Conservation (phyloP, 2,329 filamentous ascomycete species). For the Aspergillus texensis region DNA sequence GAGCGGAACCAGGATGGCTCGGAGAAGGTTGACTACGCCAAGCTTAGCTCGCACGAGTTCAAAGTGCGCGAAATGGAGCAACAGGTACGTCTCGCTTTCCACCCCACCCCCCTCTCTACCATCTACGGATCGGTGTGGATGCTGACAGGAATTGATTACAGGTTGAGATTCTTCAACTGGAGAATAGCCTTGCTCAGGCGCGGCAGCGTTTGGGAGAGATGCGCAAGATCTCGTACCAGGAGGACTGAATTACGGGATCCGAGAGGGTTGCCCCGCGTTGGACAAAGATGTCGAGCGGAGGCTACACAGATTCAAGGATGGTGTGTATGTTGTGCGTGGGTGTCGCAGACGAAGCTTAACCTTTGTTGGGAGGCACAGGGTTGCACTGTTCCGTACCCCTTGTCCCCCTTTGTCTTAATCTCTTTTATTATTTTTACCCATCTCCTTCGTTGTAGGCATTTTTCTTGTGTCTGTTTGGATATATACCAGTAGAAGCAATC, state of each 20-base stretch:
- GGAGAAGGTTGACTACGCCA: constrained; percentile 82
- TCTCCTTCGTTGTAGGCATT: neutral
- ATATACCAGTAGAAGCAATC: neutral
- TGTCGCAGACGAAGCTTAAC: neutral
- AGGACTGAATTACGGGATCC: constrained; percentile 55
- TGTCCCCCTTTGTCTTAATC: neutral
- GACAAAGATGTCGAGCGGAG: neutral
- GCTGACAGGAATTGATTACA: constrained; percentile 41
- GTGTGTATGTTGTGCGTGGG: neutral
- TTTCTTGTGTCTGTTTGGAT: neutral
- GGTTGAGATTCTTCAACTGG: constrained; percentile 96
- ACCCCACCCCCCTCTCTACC: constrained; percentile 3
- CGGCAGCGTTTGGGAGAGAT: constrained; percentile 89
- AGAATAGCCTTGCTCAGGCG: constrained; percentile 80
- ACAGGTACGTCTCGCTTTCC: constrained; percentile 67
- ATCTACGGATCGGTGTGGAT: no score
- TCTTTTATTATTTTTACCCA: neutral
- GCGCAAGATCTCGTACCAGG: constrained; percentile 94
- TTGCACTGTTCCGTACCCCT: neutral
- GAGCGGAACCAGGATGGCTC: constrained; percentile 77
- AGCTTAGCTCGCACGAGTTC: constrained; percentile 91
- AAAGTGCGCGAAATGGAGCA: constrained; percentile 99
- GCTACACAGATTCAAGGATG: no score
- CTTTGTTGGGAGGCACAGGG: neutral
- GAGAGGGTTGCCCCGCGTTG: neutral